These are phyloP conservation scores for Boletus edulis DNA, from an alignment of 768 basidiomycete species.

Conservation along the genomic window DNA sequence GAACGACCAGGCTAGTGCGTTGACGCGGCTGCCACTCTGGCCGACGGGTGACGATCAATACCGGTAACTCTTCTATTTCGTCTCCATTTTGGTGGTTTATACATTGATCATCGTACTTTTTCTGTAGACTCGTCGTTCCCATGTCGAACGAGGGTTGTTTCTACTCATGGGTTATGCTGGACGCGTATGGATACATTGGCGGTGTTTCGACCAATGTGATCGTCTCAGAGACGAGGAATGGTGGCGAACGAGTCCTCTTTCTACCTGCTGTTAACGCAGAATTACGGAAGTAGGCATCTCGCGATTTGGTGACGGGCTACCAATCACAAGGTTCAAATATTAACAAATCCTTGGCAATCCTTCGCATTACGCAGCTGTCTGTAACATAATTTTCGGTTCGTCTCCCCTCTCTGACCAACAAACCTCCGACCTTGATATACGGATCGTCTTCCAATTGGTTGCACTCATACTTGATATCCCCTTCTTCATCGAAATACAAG, in stretches of 20 bases:
- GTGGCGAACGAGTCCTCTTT: slow-evolving; percentile 6
- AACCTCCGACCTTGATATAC: no score
- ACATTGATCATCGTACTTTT: neutral
- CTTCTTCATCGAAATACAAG: no score
- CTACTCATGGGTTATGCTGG: slow-evolving; percentile 18
- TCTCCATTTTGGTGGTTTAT: neutral
- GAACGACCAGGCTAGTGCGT: neutral
- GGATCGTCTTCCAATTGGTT: no score
- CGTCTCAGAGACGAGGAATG: neutral
- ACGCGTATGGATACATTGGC: slow-evolving; percentile 25
- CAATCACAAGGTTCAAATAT: no score
- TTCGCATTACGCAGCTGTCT: no score
- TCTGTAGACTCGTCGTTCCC: slow-evolving; percentile 15
- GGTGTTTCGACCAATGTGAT: slow-evolving; percentile 22
- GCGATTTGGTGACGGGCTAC: no score
- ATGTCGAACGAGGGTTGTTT: slow-evolving; percentile 19
- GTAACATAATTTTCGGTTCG: no score
- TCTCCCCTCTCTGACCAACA: no score
- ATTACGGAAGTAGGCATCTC: slow-evolving; percentile 6
- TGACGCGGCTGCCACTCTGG: slow-evolving; percentile 29
- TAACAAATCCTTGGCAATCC: no score
- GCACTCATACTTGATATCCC: no score
- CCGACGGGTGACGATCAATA: slow-evolving; percentile 40
- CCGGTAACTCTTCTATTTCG: slow-evolving; percentile 20
- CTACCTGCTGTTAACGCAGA: slow-evolving; percentile 12